phyloP scores from a whole-genome alignment of 2,329 filamentous ascomycete species.

The Acephala macrosclerotiorum region DNA sequence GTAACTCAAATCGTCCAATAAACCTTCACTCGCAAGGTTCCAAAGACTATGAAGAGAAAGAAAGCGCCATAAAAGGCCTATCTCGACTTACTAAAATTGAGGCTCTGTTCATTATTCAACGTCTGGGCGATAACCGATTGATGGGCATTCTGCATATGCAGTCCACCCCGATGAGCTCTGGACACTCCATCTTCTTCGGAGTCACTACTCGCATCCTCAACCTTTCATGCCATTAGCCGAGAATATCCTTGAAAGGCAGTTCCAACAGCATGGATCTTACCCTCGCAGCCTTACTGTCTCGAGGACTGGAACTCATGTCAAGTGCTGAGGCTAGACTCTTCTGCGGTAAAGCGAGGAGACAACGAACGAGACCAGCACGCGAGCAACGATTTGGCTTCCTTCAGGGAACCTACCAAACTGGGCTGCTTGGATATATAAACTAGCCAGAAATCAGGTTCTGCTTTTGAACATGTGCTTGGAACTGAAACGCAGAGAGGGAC shows the following conservation, averaged over 20 bases:
- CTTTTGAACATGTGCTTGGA: too few relatives aligned
- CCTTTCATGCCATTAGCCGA: neutral
- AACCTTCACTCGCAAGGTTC: neutral
- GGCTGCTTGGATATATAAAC: too few relatives aligned
- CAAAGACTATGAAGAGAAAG: neutral
- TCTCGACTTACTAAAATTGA: slow-evolving; percentile 15
- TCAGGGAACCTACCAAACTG: too few relatives aligned
- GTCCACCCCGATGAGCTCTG: neutral
- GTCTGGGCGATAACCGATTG: slow-evolving; percentile 17
- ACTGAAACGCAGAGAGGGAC: too few relatives aligned
- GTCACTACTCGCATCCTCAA: neutral
- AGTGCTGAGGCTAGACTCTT: too few relatives aligned
- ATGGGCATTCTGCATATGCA: slow-evolving; percentile 11
- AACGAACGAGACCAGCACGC: too few relatives aligned
- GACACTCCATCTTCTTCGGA: neutral
- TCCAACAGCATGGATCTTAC: neutral
- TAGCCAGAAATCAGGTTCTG: too few relatives aligned
- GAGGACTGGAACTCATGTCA: too few relatives aligned
- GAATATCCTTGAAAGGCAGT: neutral
- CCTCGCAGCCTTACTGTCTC: too few relatives aligned
- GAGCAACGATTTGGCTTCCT: too few relatives aligned
- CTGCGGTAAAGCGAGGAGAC: too few relatives aligned
- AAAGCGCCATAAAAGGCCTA: neutral
- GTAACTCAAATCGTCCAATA: neutral
- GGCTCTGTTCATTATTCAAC: slow-evolving; percentile 9